phyloP scores from a whole-genome alignment of 179 eudicot species.

The Beta lomatogona region DNA sequence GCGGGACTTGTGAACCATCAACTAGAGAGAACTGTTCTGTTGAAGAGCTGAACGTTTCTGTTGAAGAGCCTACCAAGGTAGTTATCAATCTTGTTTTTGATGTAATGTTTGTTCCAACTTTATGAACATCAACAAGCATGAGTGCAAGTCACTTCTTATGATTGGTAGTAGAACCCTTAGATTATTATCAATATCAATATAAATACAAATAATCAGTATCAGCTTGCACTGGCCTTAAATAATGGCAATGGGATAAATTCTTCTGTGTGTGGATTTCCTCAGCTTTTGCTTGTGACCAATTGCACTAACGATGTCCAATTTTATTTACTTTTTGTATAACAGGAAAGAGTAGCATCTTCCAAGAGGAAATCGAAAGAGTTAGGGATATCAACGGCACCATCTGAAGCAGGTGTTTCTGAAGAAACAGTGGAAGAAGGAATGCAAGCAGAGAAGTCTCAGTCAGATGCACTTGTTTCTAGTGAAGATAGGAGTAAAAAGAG shows the following conservation, averaged over 20 bases:
- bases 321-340: background rate
- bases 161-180: background rate
- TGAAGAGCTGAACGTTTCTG: background rate
- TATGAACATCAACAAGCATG: background rate
- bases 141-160: background rate
- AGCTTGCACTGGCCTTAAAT: background rate
- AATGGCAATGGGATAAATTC: background rate
- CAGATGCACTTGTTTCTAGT: conserved; percentile 9
- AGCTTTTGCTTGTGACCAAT: background rate
- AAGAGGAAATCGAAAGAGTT: conserved; percentile 10
- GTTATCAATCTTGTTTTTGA: background rate
- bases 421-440: conserved; percentile 27
- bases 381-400: conserved; percentile 23
- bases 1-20: conserved; percentile 10
- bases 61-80: conserved; percentile 28
- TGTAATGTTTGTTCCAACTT: background rate
- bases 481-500: conserved; percentile 26
- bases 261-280: background rate
- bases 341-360: conserved; percentile 19
- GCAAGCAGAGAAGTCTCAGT: conserved; percentile 22
- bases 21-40: conserved; percentile 9
- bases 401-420: conserved; percentile 10
- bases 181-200: background rate
- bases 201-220: background rate
- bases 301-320: background rate